Evolutionary conservation across 2,329 filamentous ascomycete species (phyloP), one percentile per base, ranked within the genome.

Genomic region (Aspergillus vadensis): DNA sequence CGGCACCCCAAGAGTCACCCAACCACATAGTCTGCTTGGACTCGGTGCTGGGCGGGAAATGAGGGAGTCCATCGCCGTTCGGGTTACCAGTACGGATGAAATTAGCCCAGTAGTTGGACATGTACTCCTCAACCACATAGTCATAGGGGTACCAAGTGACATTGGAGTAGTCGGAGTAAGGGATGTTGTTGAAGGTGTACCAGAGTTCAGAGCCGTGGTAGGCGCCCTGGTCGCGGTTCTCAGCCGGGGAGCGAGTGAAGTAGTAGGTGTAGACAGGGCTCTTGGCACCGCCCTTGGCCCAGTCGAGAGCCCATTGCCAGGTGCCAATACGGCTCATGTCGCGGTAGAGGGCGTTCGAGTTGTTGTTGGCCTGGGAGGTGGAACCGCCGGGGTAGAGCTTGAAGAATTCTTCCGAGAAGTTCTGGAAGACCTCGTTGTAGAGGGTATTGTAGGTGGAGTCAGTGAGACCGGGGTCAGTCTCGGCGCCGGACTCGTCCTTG

Each of bases 171-270:
- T 65, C 62, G 8, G 61, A 43, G 52, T 66, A 68, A 1, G 72
- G 70, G 14, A 75, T 65, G 54, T 72, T 75, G 62, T 72, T 70
- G 41, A 76, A 69, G 9, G 67, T 67, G 25, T 75, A 75, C 61
- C 68, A 72, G 25, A 76, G 64, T 63, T 73, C 70, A 8, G 65
- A 64, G 27, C 69, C 70, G 52, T 74, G 72, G 57, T 71, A 73
- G 9, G 70, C 70, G 15, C 70, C 71, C 3, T 44, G 32, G 5
- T 14, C 41, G 21, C 62, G 55, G 53, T 69, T 64, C 17, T 65
- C 63, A 0, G 72, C 67, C 3, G 74, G 72, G 2, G 70, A 61
- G 43, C 70, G 70, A 4, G 66, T 68, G 65, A 68, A 76, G 59
- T 64, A 72, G 57, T 75, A 76, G 0, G 65, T 68, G 57, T 69